Evolutionary conservation across 768 basidiomycete species (phyloP).

Genomic region (Trametes villosa): DNA sequence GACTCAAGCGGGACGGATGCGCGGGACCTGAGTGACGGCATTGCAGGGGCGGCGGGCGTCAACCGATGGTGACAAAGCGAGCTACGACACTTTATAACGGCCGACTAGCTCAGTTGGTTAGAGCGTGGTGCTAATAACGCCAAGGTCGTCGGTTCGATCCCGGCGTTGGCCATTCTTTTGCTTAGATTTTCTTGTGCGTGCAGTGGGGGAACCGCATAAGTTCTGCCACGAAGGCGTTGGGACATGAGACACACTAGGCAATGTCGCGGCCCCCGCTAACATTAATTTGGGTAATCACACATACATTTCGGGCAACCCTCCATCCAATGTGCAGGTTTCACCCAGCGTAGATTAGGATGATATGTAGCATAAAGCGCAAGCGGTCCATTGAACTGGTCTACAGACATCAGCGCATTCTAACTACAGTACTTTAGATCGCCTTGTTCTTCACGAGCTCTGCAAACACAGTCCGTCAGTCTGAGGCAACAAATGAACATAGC

Average conservation of each 20-base stretch:
- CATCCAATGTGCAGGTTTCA: too few species aligned
- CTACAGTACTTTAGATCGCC: conserved; percentile 63
- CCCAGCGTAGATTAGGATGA: too few species aligned
- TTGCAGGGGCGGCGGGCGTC: too few species aligned
- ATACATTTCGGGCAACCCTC: too few species aligned
- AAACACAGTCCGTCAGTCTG: conserved; percentile 4
- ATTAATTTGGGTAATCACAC: too few species aligned
- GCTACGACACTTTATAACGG: conserved; percentile 39
- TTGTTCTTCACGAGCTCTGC: conserved; percentile 91
- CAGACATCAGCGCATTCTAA: conserved; percentile 8
- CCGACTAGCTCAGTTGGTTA: conserved; percentile 94
- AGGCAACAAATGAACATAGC: not conserved
- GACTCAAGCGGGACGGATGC: not conserved
- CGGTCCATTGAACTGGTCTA: conserved; percentile 11
- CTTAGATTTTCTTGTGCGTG: not conserved
- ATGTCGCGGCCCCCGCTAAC: too few species aligned
- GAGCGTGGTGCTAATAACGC: conserved; percentile 83
- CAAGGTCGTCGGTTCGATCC: conserved; percentile 23
- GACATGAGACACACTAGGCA: too few species aligned
- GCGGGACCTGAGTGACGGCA: not conserved
- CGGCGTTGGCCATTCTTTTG: conserved; percentile 17
- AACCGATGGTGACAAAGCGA: too few species aligned
- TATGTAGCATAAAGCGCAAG: too few species aligned
- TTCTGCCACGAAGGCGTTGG: too few species aligned
- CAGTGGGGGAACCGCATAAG: too few species aligned